Evolutionary conservation across 805 yeast species (phyloP), one percentile per base, ranked within the genome.

Genomic region (Metschnikowia vanudenii): DNA sequence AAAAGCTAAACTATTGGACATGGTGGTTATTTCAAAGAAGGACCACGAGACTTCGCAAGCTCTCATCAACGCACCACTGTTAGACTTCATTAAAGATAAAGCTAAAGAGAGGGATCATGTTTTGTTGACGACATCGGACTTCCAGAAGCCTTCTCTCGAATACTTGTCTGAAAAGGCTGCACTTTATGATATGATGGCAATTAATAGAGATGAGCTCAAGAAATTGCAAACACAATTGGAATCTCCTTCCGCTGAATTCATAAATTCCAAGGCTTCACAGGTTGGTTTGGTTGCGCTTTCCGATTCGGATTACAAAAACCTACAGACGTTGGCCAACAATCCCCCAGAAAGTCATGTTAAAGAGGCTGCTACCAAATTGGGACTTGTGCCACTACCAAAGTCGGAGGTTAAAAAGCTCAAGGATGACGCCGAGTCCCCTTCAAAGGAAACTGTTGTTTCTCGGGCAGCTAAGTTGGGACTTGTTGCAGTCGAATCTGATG

Each of bases 391-490:
- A 3, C 12, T 46, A 22, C 17, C 34, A 2, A 10, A 29, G 14
- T 29, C 46, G 4, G 53, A 50, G 8, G 26, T 34, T 16, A 38
- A 28, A 10, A 26, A 26, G 10, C 43, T 46, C 18, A 22, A 31
- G 6, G 17, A 37, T 3, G 32, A 41, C 9, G 45, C 46, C n/a
- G 42, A 33, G n/a, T 12, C 37, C 9, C 54, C 54, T 4, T 40
- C 50, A 2, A 37, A 41, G 29, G 39, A 28, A 6, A 39, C 33
- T 13, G 24, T 52, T 4, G 34, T 39, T 6, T 41, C 46, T 17
- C 47, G 48, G 16, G 56, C 54, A 10, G 54, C 52, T 3, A 14
- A 43, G 8, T 41, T 56, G 28, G 53, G 53, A 52, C 41, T 54
- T 31, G 44, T 35, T 1, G 32, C 50, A 0, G 20, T 53, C n/a